phyloP scores from a whole-genome alignment of 352 stramenopile species.

The Pythium folliculosum region DNA sequence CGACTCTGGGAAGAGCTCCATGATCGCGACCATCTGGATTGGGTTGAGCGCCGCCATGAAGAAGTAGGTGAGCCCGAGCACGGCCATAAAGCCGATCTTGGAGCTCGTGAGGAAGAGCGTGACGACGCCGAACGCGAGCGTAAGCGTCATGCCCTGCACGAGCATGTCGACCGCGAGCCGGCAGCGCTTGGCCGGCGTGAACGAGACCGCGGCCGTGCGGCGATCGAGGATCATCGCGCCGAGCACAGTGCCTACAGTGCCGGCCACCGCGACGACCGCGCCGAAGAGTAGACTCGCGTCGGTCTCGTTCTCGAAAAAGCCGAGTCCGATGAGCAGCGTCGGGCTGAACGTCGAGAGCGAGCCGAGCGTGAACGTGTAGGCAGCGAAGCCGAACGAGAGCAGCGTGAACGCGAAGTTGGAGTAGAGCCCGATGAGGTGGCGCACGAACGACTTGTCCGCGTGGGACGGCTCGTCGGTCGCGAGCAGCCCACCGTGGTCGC shows the following conservation, averaged over 20 bases:
- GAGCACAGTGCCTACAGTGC: constrained; percentile 86
- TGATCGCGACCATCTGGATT: constrained; percentile 81
- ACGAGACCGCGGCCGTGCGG: constrained; percentile 37
- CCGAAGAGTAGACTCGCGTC: constrained; percentile 87
- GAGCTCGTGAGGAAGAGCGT: constrained; percentile 54
- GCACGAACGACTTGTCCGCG: constrained; percentile 1
- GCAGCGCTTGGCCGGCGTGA: constrained; percentile 41
- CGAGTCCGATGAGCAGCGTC: constrained; percentile 86
- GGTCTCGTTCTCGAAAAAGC: constrained; percentile 81
- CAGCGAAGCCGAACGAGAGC: constrained; percentile 78
- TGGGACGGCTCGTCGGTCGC: not conserved
- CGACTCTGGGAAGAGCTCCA: constrained; percentile 86
- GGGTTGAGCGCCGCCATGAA: constrained; percentile 78
- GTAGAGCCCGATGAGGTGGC: not conserved
- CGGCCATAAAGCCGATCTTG: constrained; percentile 54
- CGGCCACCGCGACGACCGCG: constrained; percentile 68
- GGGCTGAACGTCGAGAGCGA: constrained; percentile 86
- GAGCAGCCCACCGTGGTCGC: constrained; percentile 17
- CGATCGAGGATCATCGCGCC: constrained; percentile 79
- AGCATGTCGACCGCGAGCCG: constrained; percentile 59
- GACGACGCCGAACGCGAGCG: constrained; percentile 52
- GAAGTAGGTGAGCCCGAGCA: constrained; percentile 72
- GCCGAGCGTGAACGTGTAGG: constrained; percentile 86
- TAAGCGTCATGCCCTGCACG: constrained; percentile 58
- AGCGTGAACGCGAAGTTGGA: constrained; percentile 56